These are phyloP conservation scores for Blastobotrys proliferans DNA, from an alignment of 1,139 yeast species.

Conservation along the genomic window DNA sequence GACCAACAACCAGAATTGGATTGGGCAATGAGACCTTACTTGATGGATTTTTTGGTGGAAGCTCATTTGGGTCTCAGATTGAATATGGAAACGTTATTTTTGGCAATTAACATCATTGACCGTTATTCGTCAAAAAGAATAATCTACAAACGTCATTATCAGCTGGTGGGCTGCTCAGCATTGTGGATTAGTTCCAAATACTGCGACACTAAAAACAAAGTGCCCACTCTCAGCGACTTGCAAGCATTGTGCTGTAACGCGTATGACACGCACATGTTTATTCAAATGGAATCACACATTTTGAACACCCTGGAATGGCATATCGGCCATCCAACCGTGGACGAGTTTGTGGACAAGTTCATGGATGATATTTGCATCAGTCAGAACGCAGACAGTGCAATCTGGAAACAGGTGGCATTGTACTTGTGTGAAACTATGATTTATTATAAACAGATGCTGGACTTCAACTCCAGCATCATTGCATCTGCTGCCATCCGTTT, in stretches of 20 bases:
- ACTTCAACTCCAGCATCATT: constrained; percentile 53
- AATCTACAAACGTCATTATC: constrained; percentile 89
- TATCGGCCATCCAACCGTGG: constrained; percentile 52
- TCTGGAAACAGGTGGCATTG: constrained; percentile 37
- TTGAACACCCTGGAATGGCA: constrained; percentile 82
- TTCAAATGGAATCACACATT: constrained; percentile 93
- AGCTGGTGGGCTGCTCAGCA: constrained; percentile 87
- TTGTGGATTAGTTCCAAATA: constrained; percentile 94
- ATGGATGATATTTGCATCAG: background rate
- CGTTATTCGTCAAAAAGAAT: constrained; percentile 87
- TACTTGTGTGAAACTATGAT: constrained; percentile 72
- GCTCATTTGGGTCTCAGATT: constrained; percentile 73
- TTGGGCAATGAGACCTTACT: constrained; percentile 89
- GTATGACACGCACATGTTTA: constrained; percentile 84
- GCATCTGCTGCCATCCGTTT: constrained; percentile 68
- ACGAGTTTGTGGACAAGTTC: constrained; percentile 32
- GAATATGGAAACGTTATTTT: constrained; percentile 73
- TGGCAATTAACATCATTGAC: constrained; percentile 79
- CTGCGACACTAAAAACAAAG: constrained; percentile 79
- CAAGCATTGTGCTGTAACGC: constrained; percentile 77
- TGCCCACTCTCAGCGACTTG: constrained; percentile 77
- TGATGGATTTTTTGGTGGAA: constrained; percentile 78
- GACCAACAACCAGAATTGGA: constrained; percentile 88
- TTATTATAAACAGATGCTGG: constrained; percentile 59
- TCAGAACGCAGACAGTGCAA: background rate